Evolutionary conservation across 108 stramenopile genomes (phyloP).

Genomic region (Cyclotella baltica): DNA sequence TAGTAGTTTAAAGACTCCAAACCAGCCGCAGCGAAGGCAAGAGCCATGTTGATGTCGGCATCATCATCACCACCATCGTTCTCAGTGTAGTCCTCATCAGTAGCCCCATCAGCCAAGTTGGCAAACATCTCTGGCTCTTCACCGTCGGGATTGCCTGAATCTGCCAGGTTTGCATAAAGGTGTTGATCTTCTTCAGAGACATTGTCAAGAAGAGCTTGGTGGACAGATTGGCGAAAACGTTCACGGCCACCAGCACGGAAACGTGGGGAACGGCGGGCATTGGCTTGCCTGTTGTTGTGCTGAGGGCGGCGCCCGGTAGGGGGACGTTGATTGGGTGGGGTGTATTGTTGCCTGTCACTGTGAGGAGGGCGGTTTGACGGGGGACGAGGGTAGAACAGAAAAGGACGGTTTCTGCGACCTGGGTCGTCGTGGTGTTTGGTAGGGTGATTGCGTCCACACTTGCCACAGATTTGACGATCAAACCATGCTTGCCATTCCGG

Average conservation of each 20-base stretch:
- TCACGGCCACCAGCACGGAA: background rate
- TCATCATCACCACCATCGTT: no score
- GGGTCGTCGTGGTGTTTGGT: background rate
- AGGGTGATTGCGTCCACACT: background rate
- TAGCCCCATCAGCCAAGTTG: background rate
- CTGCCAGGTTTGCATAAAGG: background rate
- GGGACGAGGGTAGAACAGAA: no score
- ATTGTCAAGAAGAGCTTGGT: background rate
- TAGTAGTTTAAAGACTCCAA: background rate
- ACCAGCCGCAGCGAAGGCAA: no score
- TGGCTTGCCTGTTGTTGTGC: background rate
- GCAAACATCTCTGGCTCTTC: no score
- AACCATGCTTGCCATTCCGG: no score
- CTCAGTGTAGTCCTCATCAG: no score
- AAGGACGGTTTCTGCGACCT: background rate
- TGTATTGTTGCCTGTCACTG: no score
- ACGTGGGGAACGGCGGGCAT: no score
- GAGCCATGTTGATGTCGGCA: no score
- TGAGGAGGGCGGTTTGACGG: no score
- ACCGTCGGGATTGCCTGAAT: background rate
- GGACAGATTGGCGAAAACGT: background rate
- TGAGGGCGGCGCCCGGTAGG: background rate
- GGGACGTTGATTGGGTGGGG: no score
- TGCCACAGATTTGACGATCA: no score
- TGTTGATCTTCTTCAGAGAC: background rate